These are phyloP conservation scores for Dendrobium chrysotoxum DNA, from an alignment of 106 monocot species.

Conservation along the genomic window DNA sequence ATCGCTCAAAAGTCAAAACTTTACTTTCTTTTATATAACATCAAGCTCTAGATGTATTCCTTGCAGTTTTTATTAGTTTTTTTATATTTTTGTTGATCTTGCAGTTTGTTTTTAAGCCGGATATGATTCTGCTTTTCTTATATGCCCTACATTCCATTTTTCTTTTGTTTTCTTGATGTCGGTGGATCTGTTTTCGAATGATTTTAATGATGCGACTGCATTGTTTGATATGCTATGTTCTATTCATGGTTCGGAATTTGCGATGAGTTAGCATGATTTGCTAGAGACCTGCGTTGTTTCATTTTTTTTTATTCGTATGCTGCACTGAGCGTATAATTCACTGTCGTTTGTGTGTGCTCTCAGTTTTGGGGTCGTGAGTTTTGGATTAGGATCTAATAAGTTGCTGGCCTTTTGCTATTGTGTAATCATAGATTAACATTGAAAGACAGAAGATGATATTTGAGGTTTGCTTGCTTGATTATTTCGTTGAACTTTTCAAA, in stretches of 20 bases:
- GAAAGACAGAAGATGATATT: not conserved
- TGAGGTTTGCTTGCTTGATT: not conserved
- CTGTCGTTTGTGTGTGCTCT: too few species aligned
- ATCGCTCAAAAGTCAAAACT: not conserved
- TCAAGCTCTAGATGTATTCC: too few species aligned
- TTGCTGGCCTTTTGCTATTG: too few species aligned
- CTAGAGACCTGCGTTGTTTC: not conserved
- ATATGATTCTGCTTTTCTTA: not conserved
- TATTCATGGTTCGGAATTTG: not conserved
- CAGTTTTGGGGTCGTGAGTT: too few species aligned
- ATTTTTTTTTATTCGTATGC: not conserved
- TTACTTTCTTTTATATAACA: not conserved
- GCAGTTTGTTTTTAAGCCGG: not conserved
- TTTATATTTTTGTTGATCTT: too few species aligned
- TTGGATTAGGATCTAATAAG: too few species aligned
- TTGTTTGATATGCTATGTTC: too few species aligned
- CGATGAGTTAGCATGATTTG: not conserved
- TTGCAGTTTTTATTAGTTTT: too few species aligned
- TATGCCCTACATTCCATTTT: not conserved
- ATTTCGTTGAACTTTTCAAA: not conserved
- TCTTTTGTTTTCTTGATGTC: not conserved
- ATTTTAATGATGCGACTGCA: not conserved
- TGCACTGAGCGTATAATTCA: too few species aligned
- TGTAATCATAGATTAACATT: not conserved
- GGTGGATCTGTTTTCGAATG: not conserved